Evolutionary conservation across 441 rosid species (phyloP), one percentile per base, ranked within the genome.

Genomic region (Erysimum cheiri): DNA sequence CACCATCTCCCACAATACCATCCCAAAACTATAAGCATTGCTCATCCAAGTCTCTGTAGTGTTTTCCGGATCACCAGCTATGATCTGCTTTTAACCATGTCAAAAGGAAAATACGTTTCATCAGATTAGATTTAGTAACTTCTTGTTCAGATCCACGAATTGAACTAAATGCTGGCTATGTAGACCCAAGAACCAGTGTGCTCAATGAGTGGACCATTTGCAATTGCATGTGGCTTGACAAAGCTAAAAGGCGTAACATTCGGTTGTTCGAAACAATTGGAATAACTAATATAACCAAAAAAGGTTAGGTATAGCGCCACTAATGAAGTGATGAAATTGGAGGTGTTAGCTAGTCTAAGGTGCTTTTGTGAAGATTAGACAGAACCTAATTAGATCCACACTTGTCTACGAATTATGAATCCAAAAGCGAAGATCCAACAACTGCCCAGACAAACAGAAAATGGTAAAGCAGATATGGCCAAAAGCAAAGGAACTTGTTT

Each of bases 1-100:
- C 73, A 93, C 92, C 96, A 87, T 89, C 79, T 93, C 98, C 98
- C 98, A 93, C 49, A 89, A 62, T 64, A 93, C 89, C 98, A 93
- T 93, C 39, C 98, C 98, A 6, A 88, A 91, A 82, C 97, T 93
- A 74, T 89, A 93, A 22, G 78, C 90, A 77, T 93, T 93, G 70
- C 98, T 93, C 98, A 89, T 93, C 92, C 95, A 89, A 26, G 98
- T 91, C 89, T 93, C 98, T 0, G 80, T 77, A 2, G 92, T 90
- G 67, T 80, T 85, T 82, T 91, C 98, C 2, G 96, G 98, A 71
- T 93, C 98, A 22, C 98, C 96, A 22, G 98, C 95, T 76, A 93
- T 89, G 35, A 91, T 88, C 98, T 93, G 90, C 40, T 79, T 73
- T 41, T 73, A 75, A 74, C 59, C 67, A 74, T 60, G 43, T 29